These are phyloP conservation scores for Lentinula detonsa DNA, from an alignment of 768 basidiomycete species.

Conservation along the genomic window DNA sequence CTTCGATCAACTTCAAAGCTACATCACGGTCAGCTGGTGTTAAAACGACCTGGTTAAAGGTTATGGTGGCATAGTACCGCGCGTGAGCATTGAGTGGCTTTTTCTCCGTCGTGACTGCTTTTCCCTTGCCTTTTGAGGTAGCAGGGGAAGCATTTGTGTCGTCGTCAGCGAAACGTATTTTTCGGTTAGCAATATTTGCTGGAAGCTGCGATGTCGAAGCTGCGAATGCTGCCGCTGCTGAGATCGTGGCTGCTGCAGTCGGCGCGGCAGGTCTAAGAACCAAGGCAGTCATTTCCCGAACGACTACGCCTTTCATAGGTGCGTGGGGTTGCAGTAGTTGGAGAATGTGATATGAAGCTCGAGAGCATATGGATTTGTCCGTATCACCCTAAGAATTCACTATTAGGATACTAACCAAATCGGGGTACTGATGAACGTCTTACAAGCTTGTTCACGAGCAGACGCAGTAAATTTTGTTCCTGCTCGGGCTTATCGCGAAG, in stretches of 20 bases:
- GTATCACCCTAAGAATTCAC: conserved; percentile 65
- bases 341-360: conserved; percentile 85
- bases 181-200: conserved; percentile 3
- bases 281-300: conserved; percentile 78
- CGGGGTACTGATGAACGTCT: conserved; percentile 17
- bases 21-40: conserved; percentile 60
- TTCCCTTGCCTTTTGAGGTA: conserved; percentile 4
- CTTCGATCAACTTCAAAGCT: conserved; percentile 72
- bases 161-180: conserved; percentile 6
- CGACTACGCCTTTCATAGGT: conserved; percentile 84
- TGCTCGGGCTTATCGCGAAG: conserved; percentile 92
- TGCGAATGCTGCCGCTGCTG: conserved; percentile 4
- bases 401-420: not conserved
- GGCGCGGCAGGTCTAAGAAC: conserved; percentile 56
- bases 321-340: conserved; percentile 89
- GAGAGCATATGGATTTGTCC: conserved; percentile 81
- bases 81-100: conserved; percentile 62
- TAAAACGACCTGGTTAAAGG: conserved; percentile 90
- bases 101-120: conserved; percentile 16
- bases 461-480: conserved; percentile 89
- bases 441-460: conserved; percentile 93
- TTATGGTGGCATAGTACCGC: conserved; percentile 88
- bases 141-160: not conserved
- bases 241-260: conserved; percentile 23
- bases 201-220: conserved; percentile 24